Evolutionary conservation across 352 stramenopile genomes (phyloP).

Genomic region (Phytophthora lateralis): DNA sequence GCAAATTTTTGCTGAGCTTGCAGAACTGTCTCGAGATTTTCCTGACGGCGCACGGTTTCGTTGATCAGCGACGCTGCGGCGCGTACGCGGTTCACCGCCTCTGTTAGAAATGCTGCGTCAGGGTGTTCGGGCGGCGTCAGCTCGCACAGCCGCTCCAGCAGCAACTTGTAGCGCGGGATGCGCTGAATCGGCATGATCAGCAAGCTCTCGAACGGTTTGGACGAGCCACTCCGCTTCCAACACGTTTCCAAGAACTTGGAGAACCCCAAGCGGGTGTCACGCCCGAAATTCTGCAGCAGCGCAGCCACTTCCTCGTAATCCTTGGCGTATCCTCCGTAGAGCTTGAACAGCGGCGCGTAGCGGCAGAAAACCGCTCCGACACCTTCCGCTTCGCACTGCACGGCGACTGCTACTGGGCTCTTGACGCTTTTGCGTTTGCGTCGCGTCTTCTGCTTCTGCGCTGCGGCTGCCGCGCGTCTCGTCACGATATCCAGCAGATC

Average conservation of each 20-base stretch:
- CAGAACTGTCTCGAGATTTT: slow-evolving; percentile 81
- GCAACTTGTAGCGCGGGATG: slow-evolving; percentile 91
- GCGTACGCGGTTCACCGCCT: slow-evolving; percentile 65
- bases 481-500: slow-evolving; percentile 71
- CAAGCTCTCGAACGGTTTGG: slow-evolving; percentile 82
- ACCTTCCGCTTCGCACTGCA: slow-evolving; percentile 42
- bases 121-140: slow-evolving; percentile 64
- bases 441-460: slow-evolving; percentile 9
- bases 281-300: slow-evolving; percentile 61
- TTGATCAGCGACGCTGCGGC: slow-evolving; percentile 80
- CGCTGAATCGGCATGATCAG: slow-evolving; percentile 94
- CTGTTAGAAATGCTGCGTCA: slow-evolving; percentile 65
- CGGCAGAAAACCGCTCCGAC: slow-evolving; percentile 82
- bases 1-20: slow-evolving; percentile 85
- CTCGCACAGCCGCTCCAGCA: slow-evolving; percentile 81
- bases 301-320: slow-evolving; percentile 80
- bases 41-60: slow-evolving; percentile 81
- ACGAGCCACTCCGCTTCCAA: slow-evolving; percentile 49
- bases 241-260: slow-evolving; percentile 64
- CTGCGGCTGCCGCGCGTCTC: slow-evolving; percentile 17
- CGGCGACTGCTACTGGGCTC: slow-evolving; percentile 34
- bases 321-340: slow-evolving; percentile 85
- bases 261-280: slow-evolving; percentile 56
- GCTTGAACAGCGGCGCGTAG: slow-evolving; percentile 83
- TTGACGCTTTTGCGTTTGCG: slow-evolving; percentile 35